phyloP scores from a whole-genome alignment of 1,139 yeast genomes.

The Trichomonascaceae sp. region DNA sequence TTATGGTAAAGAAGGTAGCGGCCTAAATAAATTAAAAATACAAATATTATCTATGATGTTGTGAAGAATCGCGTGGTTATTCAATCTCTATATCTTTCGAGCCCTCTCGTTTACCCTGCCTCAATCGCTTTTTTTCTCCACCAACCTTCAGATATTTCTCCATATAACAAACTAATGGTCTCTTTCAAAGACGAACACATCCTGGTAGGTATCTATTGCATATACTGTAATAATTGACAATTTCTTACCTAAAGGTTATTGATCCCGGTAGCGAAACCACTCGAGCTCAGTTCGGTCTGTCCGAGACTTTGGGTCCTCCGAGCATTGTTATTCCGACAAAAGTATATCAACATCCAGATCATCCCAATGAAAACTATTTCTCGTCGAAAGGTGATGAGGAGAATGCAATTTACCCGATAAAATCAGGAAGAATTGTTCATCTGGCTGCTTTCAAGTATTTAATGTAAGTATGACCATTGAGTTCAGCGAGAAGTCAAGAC shows the following conservation, averaged over 20 bases:
- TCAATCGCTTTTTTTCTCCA: background rate
- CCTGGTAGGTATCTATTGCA: constrained; percentile 25
- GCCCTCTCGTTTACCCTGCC: constrained; percentile 1
- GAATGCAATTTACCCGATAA: constrained; percentile 55
- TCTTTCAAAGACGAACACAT: constrained; percentile 56
- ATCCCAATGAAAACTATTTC: constrained; percentile 34
- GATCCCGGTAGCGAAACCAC: constrained; percentile 80
- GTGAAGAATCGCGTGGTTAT: background rate
- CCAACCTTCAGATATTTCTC: background rate
- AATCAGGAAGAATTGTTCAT: constrained; percentile 56
- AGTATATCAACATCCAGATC: constrained; percentile 51
- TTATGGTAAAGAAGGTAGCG: constrained; percentile 3
- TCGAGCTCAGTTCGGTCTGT: constrained; percentile 72
- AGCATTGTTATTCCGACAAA: constrained; percentile 66
- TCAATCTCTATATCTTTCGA: background rate
- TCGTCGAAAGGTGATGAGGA: constrained; percentile 38
- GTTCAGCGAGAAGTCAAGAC: constrained; percentile 35
- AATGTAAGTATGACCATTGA: constrained; percentile 47
- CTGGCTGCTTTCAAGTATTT: constrained; percentile 67
- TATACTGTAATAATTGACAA: too few species aligned
- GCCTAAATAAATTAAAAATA: background rate
- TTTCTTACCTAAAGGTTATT: constrained; percentile 41
- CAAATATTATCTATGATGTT: background rate
- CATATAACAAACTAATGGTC: constrained; percentile 38
- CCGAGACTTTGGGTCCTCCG: constrained; percentile 75